Evolutionary conservation across 202 grass and related monocot species (phyloP), one percentile per base, ranked within the genome.

Genomic region (Carex arenaria): DNA sequence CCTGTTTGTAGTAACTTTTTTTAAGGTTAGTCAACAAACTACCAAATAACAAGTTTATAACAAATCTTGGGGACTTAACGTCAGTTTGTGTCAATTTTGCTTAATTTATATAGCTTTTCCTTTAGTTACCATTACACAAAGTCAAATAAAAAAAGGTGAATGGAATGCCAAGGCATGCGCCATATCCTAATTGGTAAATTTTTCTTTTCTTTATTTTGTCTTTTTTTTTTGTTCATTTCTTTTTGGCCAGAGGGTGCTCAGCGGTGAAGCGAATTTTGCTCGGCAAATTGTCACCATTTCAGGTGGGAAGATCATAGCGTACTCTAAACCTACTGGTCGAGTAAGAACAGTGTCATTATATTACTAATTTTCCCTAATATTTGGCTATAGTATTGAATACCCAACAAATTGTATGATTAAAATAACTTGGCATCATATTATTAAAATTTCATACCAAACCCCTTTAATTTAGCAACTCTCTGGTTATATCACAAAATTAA

Each of bases 251-350:
- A 95, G 91, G 84, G 87, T 95, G 5, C 89, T 88, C 31, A 90
- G 88, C 71, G 93, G 91, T 1, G 93, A 95, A 82, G 89, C 89
- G 20, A 88, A 93, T 85, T 93, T 86, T 7, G 82, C 81, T 64
- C 88, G 93, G 83, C 93, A 93, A 92, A 98, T 95, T 72, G 87
- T 95, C 82, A 95, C 93, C 53, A 72, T 93, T 90, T 91, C 91
- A 82, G 85, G 92, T 62, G 92, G 95, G 52, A 98, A 95, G 78
- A 88, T 95, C 70, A 86, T 98, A 70, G 11, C 88, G 75, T 95
- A 89, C 85, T 89, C 89, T 86, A 86, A 87, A 79, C 89, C 89
- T 49, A 72, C 74, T 12, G 64, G 78, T 56, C 83, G 67, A 59
- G 73, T 78, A 78, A 78, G 72, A 56, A 55, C 20, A 56, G 49